Evolutionary conservation across 2,329 filamentous ascomycete species (phyloP), one percentile per base, ranked within the genome.

Genomic region (Capronia epimyces): DNA sequence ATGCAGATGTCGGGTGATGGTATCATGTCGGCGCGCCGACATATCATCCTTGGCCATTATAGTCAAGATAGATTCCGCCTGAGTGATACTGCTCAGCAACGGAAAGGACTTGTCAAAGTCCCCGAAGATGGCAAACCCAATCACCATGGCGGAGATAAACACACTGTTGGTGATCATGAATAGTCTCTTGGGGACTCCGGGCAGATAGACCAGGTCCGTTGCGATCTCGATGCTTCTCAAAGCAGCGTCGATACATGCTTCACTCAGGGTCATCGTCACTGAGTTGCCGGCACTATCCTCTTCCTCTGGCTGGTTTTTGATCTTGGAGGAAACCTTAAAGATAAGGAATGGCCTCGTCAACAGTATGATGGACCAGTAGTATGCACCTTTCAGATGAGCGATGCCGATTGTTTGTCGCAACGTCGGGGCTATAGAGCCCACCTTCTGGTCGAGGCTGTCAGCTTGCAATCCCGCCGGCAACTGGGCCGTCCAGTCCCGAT

Each of bases 361-460:
- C 2, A 78, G 64, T 61, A 78, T 77, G 37, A 78, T 77, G 1
- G 73, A 75, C 65, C 75, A 78, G 58, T 77, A 77, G 50, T 78
- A 78, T 2, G 75, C 70, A 25, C 72, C 72, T 12, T 77, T 67
- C 1, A 74, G 68, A 36, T 76, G 75, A n/a, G 72, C 74, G 3
- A 74, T 71, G 2, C 73, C 73, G 6, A 76, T 60, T 6, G 66
- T 66, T 24, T 62, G 65, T 31, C 68, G 61, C 41, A 67, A 61
- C 0, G 54, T 64, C 16, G 62, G 59, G 16, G 68, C 62, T 9
- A 67, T 9, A 53, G 67, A 48, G 8, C 49, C 54, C 12, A 34
- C 52, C 20, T 55, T 57, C 31, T 58, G 51, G 62, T 73, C 72
- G 58, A 75, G 36, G 48, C 63, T 62, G 65, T 75, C 59, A 61